Conservation (phyloP, 139 green algal species). For the Trebouxia sp. region DNA sequence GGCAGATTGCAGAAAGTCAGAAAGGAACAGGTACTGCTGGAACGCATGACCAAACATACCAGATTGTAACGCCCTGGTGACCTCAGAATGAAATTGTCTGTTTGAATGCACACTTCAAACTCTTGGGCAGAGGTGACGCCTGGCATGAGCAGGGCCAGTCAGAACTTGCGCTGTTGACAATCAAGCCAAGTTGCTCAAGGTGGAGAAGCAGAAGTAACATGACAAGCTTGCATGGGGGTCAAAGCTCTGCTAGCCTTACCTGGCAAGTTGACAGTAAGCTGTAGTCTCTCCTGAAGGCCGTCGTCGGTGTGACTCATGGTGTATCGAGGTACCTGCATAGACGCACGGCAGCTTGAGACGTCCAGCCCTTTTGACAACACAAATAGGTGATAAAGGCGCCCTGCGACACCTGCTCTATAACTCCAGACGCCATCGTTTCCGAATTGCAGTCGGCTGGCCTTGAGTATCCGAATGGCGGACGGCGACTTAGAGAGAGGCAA, state of each 20-base stretch:
- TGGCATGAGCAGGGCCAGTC: neutral
- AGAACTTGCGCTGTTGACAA: too few relatives aligned
- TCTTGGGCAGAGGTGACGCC: conserved; percentile 1
- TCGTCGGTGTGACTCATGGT: conserved; percentile 28
- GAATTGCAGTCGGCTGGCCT: too few relatives aligned
- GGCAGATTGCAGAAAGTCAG: too few relatives aligned
- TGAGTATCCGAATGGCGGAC: too few relatives aligned
- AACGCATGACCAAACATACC: neutral
- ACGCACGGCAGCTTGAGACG: too few relatives aligned
- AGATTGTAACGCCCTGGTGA: neutral
- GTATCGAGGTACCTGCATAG: conserved; percentile 26
- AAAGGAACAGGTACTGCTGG: too few relatives aligned
- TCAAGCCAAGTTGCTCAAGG: too few relatives aligned
- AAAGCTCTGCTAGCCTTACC: neutral
- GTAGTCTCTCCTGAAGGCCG: conserved; percentile 4
- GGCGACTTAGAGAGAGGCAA: too few relatives aligned
- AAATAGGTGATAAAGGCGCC: too few relatives aligned
- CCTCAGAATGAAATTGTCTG: conserved; percentile 14
- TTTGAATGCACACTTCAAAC: neutral
- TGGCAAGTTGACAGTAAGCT: conserved; percentile 15
- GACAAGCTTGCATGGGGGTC: neutral
- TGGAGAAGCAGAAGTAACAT: too few relatives aligned
- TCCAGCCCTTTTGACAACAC: too few relatives aligned
- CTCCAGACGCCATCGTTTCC: neutral
- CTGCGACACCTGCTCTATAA: neutral